phyloP scores from a whole-genome alignment of 768 basidiomycete genomes.

The Lentinula aciculospora region DNA sequence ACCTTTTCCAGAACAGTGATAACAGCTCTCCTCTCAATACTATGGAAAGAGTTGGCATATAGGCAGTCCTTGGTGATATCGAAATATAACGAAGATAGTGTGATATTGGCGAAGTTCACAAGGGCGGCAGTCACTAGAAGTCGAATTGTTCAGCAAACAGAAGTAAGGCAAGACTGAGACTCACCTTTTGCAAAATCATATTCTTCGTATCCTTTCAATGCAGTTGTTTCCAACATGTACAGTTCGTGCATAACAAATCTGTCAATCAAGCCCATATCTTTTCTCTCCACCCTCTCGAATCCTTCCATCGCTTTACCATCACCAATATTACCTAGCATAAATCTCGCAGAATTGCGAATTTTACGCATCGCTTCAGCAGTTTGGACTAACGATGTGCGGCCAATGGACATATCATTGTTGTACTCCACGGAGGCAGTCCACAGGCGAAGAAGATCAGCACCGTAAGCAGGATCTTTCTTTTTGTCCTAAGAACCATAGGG shows the following conservation, averaged over 20 bases:
- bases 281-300: conserved; percentile 31
- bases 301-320: conserved; percentile 22
- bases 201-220: conserved; percentile 60
- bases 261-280: conserved; percentile 71
- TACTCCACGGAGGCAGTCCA: conserved; percentile 94
- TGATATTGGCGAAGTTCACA: conserved; percentile 74
- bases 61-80: conserved; percentile 88
- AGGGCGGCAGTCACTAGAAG: conserved; percentile 63
- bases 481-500: conserved; percentile 38
- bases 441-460: conserved; percentile 79
- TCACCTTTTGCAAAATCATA: conserved; percentile 84
- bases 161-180: neutral
- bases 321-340: conserved; percentile 77
- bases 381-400: conserved; percentile 70
- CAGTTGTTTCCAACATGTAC: conserved; percentile 61
- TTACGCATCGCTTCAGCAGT: conserved; percentile 74
- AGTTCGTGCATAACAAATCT: conserved; percentile 85
- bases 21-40: conserved; percentile 54
- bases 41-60: conserved; percentile 59
- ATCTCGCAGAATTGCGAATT: conserved; percentile 81
- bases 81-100: conserved; percentile 87
- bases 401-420: conserved; percentile 82
- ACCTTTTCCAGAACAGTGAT: conserved; percentile 73
- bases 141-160: neutral
- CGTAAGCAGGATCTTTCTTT: conserved; percentile 74